Conservation (phyloP, 2,329 filamentous ascomycete genomes). For the Aspergillus thermomutatus region DNA sequence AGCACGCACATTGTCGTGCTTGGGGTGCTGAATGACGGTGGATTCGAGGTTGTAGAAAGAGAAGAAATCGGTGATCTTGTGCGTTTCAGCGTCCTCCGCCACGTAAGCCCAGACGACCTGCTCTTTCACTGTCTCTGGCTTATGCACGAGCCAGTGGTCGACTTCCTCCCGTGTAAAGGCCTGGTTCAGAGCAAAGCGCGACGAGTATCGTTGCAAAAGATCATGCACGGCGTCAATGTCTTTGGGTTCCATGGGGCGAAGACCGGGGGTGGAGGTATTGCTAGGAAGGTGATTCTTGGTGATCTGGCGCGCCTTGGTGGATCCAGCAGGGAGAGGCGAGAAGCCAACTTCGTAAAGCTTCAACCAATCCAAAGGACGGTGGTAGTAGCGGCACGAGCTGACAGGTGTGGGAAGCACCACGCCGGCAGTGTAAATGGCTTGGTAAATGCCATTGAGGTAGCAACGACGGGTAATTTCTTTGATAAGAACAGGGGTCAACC, state of each 20-base stretch:
- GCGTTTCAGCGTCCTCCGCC: slow-evolving; percentile 67
- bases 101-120: slow-evolving; percentile 94
- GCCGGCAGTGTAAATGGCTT: slow-evolving; percentile 94
- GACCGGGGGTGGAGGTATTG: slow-evolving; percentile 66
- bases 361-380: slow-evolving; percentile 90
- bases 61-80: slow-evolving; percentile 92
- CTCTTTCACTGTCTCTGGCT: slow-evolving; percentile 61
- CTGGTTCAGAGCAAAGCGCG: slow-evolving; percentile 79
- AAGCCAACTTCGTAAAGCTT: slow-evolving; percentile 95
- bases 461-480: slow-evolving; percentile 95
- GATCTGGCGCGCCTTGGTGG: slow-evolving; percentile 81
- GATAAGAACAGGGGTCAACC: slow-evolving; percentile 89
- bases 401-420: slow-evolving; percentile 87
- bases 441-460: slow-evolving; percentile 82
- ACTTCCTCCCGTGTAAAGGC: slow-evolving; percentile 77
- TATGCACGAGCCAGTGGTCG: slow-evolving; percentile 80
- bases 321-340: slow-evolving; percentile 77
- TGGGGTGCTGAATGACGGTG: slow-evolving; percentile 77
- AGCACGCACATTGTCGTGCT: slow-evolving; percentile 76
- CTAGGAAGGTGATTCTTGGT: slow-evolving; percentile 81
- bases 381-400: slow-evolving; percentile 91
- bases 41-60: slow-evolving; percentile 96
- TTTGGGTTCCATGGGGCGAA: slow-evolving; percentile 74
- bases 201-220: slow-evolving; percentile 73
- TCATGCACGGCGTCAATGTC: slow-evolving; percentile 74